Conservation (phyloP, 2,329 filamentous ascomycete species). For the Fusarium cyanostomum region DNA sequence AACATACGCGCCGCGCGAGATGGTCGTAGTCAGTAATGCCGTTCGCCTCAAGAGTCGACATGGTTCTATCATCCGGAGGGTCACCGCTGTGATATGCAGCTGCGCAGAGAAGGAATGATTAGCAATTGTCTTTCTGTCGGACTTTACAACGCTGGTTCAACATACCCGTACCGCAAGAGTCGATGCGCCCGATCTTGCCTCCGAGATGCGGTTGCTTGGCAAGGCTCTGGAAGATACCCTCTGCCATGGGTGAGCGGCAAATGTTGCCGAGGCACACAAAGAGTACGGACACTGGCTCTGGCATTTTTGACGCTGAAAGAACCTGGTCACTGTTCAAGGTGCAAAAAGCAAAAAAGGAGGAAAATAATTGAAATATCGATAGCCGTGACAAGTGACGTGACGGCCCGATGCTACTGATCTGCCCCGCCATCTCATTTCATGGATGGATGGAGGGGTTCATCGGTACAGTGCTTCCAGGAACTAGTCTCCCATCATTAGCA, state of each 20-base stretch:
- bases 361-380: conserved; percentile 33
- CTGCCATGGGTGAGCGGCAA: conserved; percentile 93
- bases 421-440: conserved; percentile 40
- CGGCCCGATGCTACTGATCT: conserved; percentile 37
- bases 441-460: conserved; percentile 36
- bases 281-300: conserved; percentile 73
- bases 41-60: conserved; percentile 78
- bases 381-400: conserved; percentile 40
- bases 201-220: conserved; percentile 68
- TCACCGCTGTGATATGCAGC: conserved; percentile 85
- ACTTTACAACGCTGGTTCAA: not conserved
- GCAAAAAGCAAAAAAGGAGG: conserved; percentile 15
- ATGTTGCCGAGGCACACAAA: conserved; percentile 99
- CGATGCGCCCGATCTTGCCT: conserved; percentile 72
- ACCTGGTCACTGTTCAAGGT: not conserved
- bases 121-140: conserved; percentile 3
- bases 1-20: conserved; percentile 74
- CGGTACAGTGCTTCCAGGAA: conserved; percentile 14
- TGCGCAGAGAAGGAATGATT: conserved; percentile 39
- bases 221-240: conserved; percentile 86
- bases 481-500: conserved; percentile 3
- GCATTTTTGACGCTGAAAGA: conserved; percentile 41
- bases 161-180: conserved; percentile 84
- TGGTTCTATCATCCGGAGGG: conserved; percentile 82
- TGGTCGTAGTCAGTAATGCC: conserved; percentile 83